phyloP scores from a whole-genome alignment of 192 early-diverging fungal species.

The Glomus cerebriforme region DNA sequence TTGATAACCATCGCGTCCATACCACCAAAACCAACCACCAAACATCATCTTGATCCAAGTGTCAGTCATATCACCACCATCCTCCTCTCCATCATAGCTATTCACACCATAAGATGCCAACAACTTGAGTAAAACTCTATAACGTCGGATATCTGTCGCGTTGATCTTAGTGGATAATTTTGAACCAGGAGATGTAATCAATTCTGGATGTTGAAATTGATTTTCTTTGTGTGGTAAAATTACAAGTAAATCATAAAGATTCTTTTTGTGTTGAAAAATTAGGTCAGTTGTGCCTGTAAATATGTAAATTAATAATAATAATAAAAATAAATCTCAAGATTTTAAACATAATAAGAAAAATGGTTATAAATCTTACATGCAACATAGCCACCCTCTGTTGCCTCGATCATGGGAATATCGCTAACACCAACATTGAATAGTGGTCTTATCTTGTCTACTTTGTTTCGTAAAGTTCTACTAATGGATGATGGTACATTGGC shows the following conservation, averaged over 20 bases:
- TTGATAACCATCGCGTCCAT: slow-evolving; percentile 40
- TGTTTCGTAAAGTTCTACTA: slow-evolving; percentile 7
- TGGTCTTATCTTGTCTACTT: slow-evolving; percentile 36
- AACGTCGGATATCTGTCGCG: slow-evolving; percentile 45
- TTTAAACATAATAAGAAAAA: background rate
- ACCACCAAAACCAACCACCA: slow-evolving; percentile 58
- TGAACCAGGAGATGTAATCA: slow-evolving; percentile 29
- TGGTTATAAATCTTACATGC: slow-evolving; percentile 43
- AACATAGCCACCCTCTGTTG: slow-evolving; percentile 43
- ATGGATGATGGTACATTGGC: slow-evolving; percentile 40
- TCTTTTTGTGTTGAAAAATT: slow-evolving; percentile 47
- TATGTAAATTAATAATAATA: background rate
- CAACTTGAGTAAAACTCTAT: slow-evolving; percentile 43
- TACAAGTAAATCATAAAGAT: slow-evolving; percentile 52
- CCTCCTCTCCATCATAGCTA: background rate
- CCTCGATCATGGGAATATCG: slow-evolving; percentile 46
- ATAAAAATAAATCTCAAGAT: background rate
- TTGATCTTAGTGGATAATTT: slow-evolving; percentile 24
- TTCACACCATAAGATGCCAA: slow-evolving; percentile 31
- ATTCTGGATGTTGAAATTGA: background rate
- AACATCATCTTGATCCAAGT: slow-evolving; percentile 44
- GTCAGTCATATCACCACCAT: slow-evolving; percentile 40
- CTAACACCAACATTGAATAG: slow-evolving; percentile 53
- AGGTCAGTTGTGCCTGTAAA: slow-evolving; percentile 53
- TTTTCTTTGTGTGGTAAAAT: slow-evolving; percentile 33